Percentiles rank a stretch among this genome's conserved stretches.
These are phyloP conservation scores for Lichtheimia ornata DNA, from an alignment of 371 early-diverging fungal species.

Conservation along the genomic window DNA sequence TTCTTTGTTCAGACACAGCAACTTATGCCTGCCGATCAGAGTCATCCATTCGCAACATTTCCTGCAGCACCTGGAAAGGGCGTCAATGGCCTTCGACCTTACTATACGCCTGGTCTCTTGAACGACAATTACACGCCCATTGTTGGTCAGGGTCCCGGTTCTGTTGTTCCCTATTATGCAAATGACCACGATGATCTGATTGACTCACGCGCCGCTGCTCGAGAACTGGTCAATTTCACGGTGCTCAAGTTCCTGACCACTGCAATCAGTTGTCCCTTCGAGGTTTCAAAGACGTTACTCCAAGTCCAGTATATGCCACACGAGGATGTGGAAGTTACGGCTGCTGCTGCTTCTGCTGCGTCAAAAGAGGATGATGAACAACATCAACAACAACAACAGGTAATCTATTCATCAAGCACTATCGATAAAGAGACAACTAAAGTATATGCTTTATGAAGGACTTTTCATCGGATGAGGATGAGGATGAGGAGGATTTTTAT, in stretches of 20 bases:
- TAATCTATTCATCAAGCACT: not conserved
- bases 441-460: not conserved
- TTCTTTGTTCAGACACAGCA: too few relatives aligned
- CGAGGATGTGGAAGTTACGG: conserved; percentile 40
- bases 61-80: conserved; percentile 39
- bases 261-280: conserved; percentile 73
- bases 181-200: conserved; percentile 47
- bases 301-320: conserved; percentile 84
- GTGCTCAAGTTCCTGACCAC: conserved; percentile 68
- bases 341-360: conserved; percentile 10
- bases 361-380: conserved; percentile 21
- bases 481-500: conserved; percentile 37
- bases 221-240: conserved; percentile 66
- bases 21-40: conserved; percentile 27
- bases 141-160: conserved; percentile 18
- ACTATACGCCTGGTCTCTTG: conserved; percentile 45
- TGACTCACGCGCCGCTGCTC: conserved; percentile 53
- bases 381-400: conserved; percentile 3
- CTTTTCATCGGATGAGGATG: conserved; percentile 30
- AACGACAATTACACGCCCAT: conserved; percentile 37
- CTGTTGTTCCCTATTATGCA: conserved; percentile 24
- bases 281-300: conserved; percentile 73
- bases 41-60: conserved; percentile 44
- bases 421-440: not conserved
- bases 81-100: conserved; percentile 43